Base-by-base conservation (phyloP, 177 flowering plant species). In the Vitis hybrid region DNA sequence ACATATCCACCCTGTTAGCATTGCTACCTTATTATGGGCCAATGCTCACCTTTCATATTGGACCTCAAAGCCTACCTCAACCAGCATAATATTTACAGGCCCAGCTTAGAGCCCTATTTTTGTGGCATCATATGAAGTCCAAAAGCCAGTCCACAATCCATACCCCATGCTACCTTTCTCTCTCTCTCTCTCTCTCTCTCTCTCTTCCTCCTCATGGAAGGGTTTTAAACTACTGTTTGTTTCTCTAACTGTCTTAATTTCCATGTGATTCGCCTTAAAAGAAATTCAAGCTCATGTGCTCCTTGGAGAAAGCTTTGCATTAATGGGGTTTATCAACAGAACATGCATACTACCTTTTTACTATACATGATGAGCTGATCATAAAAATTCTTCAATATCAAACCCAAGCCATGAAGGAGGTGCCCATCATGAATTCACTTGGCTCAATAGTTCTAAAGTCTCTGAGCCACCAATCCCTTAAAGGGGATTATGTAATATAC, bases 301-400 rank as follows among this genome's bases (percentile, higher is more conserved):
- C 20, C 20, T 74, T 74, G 76, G 76, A 74, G 76, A 74, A 74
- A 74, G 62, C 54, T 68, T 68, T 68, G 76, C 52, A 38, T 73
- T 59, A 59, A 38, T 38, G 4, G 18, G 59, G 19, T 68, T 55
- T 58, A 11, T 14, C 17, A 24, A 63, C 63, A 68, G 69, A 66
- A 73, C 75, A 73, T 73, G 67, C 72, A 55, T 10, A 63, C 1
- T 28, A 11, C 38, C 57, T 13, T 54, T 5, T 63, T 63, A 54
- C 56, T 15, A 55, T 47, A 31, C 22, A 62, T 14, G 17, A 55
- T 13, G 8, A 5, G 18, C 18, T 17, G 17, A 55, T 55, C 17
- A 14, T 17, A 4, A 55, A 14, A 55, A 55, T 55, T 15, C 58
- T 14, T 55, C 7, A 5, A 55, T 55, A 55, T 14, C 31, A 28